Evolutionary conservation across 768 basidiomycete species (phyloP).

Genomic region (Boletus bicolor): DNA sequence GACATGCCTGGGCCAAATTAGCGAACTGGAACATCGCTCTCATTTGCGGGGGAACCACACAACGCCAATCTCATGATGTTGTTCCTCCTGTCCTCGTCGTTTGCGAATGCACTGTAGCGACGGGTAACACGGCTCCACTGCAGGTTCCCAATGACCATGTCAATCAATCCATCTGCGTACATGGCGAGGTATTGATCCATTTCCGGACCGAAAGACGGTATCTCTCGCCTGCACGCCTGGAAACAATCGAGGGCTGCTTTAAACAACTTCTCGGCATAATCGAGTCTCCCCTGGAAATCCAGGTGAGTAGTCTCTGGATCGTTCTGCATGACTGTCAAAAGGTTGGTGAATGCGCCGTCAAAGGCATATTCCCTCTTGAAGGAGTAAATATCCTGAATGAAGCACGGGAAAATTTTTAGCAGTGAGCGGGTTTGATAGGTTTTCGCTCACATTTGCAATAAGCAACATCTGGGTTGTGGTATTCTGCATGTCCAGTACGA

Average conservation of each 20-base stretch:
- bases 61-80: background rate
- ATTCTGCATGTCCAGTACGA: constrained; percentile 13
- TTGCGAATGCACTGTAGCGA: constrained; percentile 8
- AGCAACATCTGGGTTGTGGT: constrained; percentile 1
- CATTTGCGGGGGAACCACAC: too few species aligned
- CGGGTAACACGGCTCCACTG: constrained; percentile 8
- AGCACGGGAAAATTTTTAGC: background rate
- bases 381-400: constrained; percentile 12
- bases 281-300: constrained; percentile 11
- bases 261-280: constrained; percentile 8
- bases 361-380: constrained; percentile 15
- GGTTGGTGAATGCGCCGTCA: constrained; percentile 7
- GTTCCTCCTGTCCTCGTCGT: constrained; percentile 8
- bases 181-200: constrained; percentile 1
- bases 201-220: constrained; percentile 5
- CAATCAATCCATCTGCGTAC: constrained; percentile 10
- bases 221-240: background rate
- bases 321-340: constrained; percentile 9
- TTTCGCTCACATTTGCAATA: constrained; percentile 11
- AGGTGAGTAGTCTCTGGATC: constrained; percentile 9
- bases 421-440: background rate
- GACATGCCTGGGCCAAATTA: background rate
- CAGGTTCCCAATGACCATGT: constrained; percentile 5
- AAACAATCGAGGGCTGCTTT: constrained; percentile 4
- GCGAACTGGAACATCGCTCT: background rate